A percentile compares a stretch with the other conserved stretches of the same genome.
Conservation (phyloP, 2,329 filamentous ascomycete species). For the Colletotrichum scovillei region DNA sequence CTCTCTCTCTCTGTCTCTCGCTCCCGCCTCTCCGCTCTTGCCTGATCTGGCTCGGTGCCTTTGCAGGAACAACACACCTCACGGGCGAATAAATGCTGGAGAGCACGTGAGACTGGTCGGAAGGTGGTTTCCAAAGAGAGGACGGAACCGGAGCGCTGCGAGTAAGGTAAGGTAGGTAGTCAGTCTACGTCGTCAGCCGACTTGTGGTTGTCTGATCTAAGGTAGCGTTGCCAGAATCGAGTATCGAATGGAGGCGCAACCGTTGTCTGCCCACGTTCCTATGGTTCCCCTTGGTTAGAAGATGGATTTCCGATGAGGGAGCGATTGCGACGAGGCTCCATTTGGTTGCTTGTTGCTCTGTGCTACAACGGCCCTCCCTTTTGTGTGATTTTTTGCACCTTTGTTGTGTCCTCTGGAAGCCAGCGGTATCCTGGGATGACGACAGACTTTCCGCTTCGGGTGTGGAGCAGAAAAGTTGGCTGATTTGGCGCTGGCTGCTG, state of each 20-base stretch:
- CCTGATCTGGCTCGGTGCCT: background rate
- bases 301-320: background rate
- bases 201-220: background rate
- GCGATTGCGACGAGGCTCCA: background rate
- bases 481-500: slow-evolving; percentile 18
- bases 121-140: background rate
- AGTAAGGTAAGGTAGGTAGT: background rate
- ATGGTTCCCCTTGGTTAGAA: background rate
- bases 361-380: background rate
- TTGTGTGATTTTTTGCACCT: background rate
- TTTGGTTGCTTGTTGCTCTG: slow-evolving; percentile 5
- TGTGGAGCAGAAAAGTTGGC: slow-evolving; percentile 28
- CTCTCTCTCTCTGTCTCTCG: background rate
- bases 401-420: slow-evolving; percentile 25
- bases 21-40: background rate
- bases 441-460: slow-evolving; percentile 35
- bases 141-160: background rate
- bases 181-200: background rate
- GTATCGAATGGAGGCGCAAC: background rate
- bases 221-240: background rate
- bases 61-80: background rate
- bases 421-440: slow-evolving; percentile 36
- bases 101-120: background rate
- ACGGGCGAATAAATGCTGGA: background rate
- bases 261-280: background rate